Conservation (phyloP, 1,284 basidiomycete genomes). For the Sphaerobolus stellatus region DNA sequence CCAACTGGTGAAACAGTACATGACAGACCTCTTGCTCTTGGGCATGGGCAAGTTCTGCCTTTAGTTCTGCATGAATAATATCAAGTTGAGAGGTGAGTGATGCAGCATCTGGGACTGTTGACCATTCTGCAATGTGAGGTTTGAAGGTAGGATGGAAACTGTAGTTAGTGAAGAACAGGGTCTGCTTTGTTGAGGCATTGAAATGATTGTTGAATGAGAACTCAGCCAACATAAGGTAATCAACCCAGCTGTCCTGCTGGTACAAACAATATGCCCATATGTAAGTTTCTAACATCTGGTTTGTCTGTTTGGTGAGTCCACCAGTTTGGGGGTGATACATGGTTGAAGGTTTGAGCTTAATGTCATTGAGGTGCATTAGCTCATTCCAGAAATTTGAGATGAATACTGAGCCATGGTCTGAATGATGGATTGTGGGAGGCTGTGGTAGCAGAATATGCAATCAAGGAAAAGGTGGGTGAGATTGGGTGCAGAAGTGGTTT, state of each 20-base stretch:
- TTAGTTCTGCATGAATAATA: no score
- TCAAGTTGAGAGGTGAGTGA: no score
- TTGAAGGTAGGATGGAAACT: conserved; percentile 10
- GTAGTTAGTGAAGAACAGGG: conserved; percentile 28
- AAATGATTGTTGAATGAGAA: conserved; percentile 33
- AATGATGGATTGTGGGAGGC: conserved; percentile 6
- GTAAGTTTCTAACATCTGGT: conserved; percentile 26
- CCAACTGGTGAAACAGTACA: no score
- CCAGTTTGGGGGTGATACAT: conserved; percentile 26
- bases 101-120: no score
- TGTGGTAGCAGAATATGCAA: conserved; percentile 10
- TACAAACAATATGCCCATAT: conserved; percentile 22
- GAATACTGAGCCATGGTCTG: conserved; percentile 8
- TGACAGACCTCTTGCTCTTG: no score
- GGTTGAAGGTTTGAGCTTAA: conserved; percentile 20
- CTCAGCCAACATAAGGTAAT: conserved; percentile 30
- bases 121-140: no score
- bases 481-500: conserved; percentile 31
- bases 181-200: conserved; percentile 22
- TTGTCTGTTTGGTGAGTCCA: conserved; percentile 28
- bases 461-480: conserved; percentile 19
- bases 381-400: conserved; percentile 19
- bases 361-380: conserved; percentile 12
- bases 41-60: no score
- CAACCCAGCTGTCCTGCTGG: conserved; percentile 39